phyloP scores from a whole-genome alignment of 805 yeast genomes.

The Candida saitoana region DNA sequence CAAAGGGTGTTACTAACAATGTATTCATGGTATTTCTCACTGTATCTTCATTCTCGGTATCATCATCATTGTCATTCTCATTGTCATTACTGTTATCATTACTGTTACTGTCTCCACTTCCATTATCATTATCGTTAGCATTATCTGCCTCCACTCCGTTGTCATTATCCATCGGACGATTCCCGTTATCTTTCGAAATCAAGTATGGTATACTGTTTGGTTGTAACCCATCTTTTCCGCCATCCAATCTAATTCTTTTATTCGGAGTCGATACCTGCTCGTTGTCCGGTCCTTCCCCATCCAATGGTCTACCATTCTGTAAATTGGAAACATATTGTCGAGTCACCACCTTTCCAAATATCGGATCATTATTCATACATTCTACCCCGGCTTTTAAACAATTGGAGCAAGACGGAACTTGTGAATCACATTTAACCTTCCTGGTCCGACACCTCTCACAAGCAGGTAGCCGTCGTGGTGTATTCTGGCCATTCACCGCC shows the following conservation, averaged over 20 bases:
- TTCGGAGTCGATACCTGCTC: not conserved
- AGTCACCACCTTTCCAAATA: constrained; percentile 7
- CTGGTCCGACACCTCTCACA: constrained; percentile 10
- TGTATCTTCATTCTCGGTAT: constrained; percentile 1
- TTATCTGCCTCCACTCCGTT: not conserved
- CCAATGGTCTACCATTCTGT: no score
- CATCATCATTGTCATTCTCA: constrained; percentile 3
- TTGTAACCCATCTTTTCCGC: constrained; percentile 1
- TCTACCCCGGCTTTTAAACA: constrained; percentile 25
- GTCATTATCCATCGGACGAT: not conserved
- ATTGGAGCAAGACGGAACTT: constrained; percentile 10
- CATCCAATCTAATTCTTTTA: not conserved
- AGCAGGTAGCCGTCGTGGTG: constrained; percentile 12
- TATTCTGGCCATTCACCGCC: not conserved
- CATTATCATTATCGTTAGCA: not conserved
- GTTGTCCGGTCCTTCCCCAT: no score
- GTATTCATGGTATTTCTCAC: not conserved
- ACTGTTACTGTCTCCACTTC: not conserved
- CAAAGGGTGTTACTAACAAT: not conserved
- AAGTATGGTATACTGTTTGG: not conserved
- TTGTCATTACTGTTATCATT: not conserved
- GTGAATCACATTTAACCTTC: not conserved
- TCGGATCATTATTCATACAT: constrained; percentile 18
- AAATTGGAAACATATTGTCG: constrained; percentile 7
- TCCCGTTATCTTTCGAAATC: not conserved